phyloP scores from a whole-genome alignment of 1,284 basidiomycete genomes.

The Ustilago hordei region DNA sequence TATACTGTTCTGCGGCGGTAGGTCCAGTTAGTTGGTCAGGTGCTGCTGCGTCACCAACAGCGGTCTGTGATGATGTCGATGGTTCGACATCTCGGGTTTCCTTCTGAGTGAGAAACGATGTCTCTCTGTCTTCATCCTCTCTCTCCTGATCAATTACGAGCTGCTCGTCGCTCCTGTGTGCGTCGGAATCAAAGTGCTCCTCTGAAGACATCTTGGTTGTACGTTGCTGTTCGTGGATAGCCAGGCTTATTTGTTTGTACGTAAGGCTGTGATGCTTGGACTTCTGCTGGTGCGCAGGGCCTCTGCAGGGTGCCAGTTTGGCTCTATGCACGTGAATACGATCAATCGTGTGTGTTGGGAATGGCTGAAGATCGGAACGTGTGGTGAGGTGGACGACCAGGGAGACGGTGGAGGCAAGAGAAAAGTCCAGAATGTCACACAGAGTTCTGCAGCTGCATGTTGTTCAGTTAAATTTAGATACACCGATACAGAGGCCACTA shows the following conservation, averaged over 20 bases:
- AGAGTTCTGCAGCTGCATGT: constrained; percentile 17
- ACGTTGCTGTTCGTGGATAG: neutral
- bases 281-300: neutral
- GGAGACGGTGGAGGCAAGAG: constrained; percentile 29
- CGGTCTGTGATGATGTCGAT: neutral
- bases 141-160: constrained; percentile 36
- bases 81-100: constrained; percentile 15
- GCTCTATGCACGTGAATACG: no score
- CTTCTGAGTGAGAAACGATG: constrained; percentile 29
- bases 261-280: no score
- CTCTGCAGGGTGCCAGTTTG: no score
- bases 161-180: constrained; percentile 41
- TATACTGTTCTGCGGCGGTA: neutral
- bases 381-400: neutral
- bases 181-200: constrained; percentile 21
- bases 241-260: neutral
- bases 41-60: neutral
- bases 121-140: constrained; percentile 43
- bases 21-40: neutral
- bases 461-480: no score
- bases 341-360: neutral
- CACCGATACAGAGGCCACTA: no score
- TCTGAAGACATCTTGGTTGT: constrained; percentile 38
- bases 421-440: neutral
- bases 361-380: neutral